phyloP scores from a whole-genome alignment of 257 asterid species.

The Capsicum pubescens region DNA sequence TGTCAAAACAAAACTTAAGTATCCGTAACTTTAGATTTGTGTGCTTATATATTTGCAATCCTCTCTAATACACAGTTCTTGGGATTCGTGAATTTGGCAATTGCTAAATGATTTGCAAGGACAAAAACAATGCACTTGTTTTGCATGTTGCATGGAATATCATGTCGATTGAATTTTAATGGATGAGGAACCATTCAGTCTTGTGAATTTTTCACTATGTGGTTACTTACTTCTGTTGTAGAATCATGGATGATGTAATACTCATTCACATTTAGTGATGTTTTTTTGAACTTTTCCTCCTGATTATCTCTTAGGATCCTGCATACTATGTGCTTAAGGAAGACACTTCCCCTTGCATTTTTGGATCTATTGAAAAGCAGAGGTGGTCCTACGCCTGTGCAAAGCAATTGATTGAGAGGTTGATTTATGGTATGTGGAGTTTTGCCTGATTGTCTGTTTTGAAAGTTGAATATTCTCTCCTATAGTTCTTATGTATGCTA shows the following conservation, averaged over 20 bases:
- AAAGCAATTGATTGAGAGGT: slow-evolving; percentile 90
- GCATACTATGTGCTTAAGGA: slow-evolving; percentile 75
- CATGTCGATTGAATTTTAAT: neutral
- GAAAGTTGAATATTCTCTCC: slow-evolving; percentile 25
- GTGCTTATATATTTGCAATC: neutral
- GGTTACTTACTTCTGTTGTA: neutral
- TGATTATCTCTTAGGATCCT: slow-evolving; percentile 71
- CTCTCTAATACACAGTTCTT: slow-evolving; percentile 8
- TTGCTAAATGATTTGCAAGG: neutral
- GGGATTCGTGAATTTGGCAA: neutral
- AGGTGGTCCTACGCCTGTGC: slow-evolving; percentile 99
- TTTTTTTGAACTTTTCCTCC: slow-evolving; percentile 31
- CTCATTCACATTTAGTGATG: slow-evolving; percentile 25
- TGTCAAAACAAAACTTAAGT: neutral
- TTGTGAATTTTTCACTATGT: neutral
- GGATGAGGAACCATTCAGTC: neutral
- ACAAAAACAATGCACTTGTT: neutral
- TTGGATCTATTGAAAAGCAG: slow-evolving; percentile 95
- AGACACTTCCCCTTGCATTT: slow-evolving; percentile 91
- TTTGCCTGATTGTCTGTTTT: slow-evolving; percentile 30
- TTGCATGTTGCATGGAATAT: slow-evolving; percentile 11
- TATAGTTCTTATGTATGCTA: slow-evolving; percentile 28
- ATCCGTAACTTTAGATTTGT: neutral
- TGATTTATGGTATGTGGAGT: slow-evolving; percentile 76
- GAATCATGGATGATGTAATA: neutral